These are phyloP conservation scores for Phylloporus scabripes DNA, from an alignment of 768 basidiomycete species.

Conservation along the genomic window DNA sequence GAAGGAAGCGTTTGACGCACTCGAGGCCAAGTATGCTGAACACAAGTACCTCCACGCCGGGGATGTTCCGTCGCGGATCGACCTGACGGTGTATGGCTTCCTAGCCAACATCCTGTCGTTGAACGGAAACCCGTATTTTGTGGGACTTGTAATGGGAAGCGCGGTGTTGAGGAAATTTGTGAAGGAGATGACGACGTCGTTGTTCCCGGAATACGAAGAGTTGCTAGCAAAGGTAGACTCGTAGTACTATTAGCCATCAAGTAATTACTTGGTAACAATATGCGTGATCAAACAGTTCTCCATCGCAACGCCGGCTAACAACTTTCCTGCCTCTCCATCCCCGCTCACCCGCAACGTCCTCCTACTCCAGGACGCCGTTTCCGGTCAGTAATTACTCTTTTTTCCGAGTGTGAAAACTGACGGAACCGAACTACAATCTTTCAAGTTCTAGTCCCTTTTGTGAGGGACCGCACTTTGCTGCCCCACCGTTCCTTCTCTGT, in stretches of 20 bases:
- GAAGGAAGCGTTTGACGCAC: conserved; percentile 27
- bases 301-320: conserved; percentile 14
- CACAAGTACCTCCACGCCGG: conserved; percentile 25
- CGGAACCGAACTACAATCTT: conserved; percentile 15
- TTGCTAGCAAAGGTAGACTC: conserved; percentile 9
- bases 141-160: conserved; percentile 19
- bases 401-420: conserved; percentile 5
- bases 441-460: conserved; percentile 17
- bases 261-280: neutral
- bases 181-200: conserved; percentile 17
- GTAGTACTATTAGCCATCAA: neutral
- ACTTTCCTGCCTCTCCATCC: neutral
- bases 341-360: conserved; percentile 3
- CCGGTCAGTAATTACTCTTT: conserved; percentile 10
- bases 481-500: conserved; percentile 3
- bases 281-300: neutral
- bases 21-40: conserved; percentile 24
- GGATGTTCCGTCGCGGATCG: conserved; percentile 25
- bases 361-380: neutral
- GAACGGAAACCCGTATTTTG: conserved; percentile 25
- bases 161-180: conserved; percentile 16
- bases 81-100: conserved; percentile 28
- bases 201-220: conserved; percentile 26
- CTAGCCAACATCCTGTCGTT: conserved; percentile 26
- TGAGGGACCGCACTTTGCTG: conserved; percentile 14